A percentile compares a stretch with the other conserved stretches of the same genome.
These are phyloP conservation scores for Zymoseptoria pseudotritici DNA, from an alignment of 2,329 filamentous ascomycete species.

Conservation along the genomic window DNA sequence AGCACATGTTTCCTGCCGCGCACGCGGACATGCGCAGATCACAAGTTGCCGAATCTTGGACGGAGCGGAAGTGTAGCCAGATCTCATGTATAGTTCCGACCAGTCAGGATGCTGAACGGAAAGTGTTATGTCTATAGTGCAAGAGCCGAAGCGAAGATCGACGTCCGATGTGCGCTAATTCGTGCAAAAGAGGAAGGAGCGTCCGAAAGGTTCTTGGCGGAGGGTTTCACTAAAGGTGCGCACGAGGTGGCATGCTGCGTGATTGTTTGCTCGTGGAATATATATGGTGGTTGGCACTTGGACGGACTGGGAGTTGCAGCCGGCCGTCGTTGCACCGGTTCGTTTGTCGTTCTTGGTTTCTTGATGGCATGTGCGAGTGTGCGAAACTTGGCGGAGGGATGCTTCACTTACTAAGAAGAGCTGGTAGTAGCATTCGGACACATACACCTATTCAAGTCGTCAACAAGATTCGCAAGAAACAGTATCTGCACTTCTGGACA, in stretches of 20 bases:
- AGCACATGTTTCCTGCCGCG: constrained; percentile 9
- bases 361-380: neutral
- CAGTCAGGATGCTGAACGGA: neutral
- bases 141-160: neutral
- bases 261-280: neutral
- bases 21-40: neutral
- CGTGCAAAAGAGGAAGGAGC: neutral
- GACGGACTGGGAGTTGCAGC: constrained; percentile 6
- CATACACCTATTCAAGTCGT: neutral
- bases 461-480: neutral
- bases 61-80: neutral
- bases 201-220: neutral
- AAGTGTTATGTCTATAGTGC: neutral
- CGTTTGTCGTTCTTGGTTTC: neutral
- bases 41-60: neutral
- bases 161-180: neutral
- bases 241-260: neutral
- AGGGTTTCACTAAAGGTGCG: neutral
- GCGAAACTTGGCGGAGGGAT: neutral
- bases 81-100: neutral
- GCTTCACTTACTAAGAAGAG: neutral
- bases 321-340: constrained; percentile 8
- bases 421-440: neutral
- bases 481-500: no score
- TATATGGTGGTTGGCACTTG: constrained; percentile 10